phyloP scores from a whole-genome alignment of 495 filamentous ascomycete species.

The Annulohypoxylon nitens region DNA sequence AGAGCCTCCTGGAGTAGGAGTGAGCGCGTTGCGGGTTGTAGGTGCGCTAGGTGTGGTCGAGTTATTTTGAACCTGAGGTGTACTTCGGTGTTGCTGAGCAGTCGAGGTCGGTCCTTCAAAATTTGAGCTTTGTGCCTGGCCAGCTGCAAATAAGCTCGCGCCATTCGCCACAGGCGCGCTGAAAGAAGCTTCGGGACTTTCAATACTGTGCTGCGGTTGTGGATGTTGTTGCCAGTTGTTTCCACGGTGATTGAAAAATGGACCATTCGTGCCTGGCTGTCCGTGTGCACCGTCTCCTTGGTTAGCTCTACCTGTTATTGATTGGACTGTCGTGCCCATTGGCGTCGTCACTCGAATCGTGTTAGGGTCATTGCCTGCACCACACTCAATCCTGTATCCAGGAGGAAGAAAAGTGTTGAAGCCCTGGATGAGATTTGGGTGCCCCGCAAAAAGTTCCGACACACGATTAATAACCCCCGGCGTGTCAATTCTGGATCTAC shows the following conservation, averaged over 20 bases:
- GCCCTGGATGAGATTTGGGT: conserved; percentile 96
- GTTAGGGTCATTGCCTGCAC: conserved; percentile 89
- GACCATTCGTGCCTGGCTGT: conserved; percentile 50
- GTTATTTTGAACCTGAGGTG: conserved; percentile 80
- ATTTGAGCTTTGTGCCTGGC: conserved; percentile 56
- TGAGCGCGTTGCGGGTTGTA: conserved; percentile 61
- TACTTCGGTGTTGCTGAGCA: conserved; percentile 82
- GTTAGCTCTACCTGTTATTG: conserved; percentile 61
- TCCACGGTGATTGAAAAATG: conserved; percentile 55
- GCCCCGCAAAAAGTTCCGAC: conserved; percentile 94
- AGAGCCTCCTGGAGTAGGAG: conserved; percentile 62
- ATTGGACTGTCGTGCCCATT: conserved; percentile 76
- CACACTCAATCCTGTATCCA: conserved; percentile 97
- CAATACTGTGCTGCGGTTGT: conserved; percentile 69
- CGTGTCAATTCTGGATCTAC: conserved; percentile 82
- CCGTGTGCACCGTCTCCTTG: conserved; percentile 59
- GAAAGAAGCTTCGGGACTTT: conserved; percentile 67
- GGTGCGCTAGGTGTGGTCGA: conserved; percentile 55
- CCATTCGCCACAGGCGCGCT: conserved; percentile 63
- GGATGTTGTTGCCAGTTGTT: conserved; percentile 65
- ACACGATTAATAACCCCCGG: conserved; percentile 98
- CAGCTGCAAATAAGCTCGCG: conserved; percentile 58
- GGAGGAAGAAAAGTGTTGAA: conserved; percentile 99
- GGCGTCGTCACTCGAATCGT: conserved; percentile 97
- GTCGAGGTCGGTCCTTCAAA: conserved; percentile 67